A percentile compares a stretch with the other conserved stretches of the same genome.
Conservation (phyloP, 495 filamentous ascomycete genomes). For the Aspergillus haitiensis region DNA sequence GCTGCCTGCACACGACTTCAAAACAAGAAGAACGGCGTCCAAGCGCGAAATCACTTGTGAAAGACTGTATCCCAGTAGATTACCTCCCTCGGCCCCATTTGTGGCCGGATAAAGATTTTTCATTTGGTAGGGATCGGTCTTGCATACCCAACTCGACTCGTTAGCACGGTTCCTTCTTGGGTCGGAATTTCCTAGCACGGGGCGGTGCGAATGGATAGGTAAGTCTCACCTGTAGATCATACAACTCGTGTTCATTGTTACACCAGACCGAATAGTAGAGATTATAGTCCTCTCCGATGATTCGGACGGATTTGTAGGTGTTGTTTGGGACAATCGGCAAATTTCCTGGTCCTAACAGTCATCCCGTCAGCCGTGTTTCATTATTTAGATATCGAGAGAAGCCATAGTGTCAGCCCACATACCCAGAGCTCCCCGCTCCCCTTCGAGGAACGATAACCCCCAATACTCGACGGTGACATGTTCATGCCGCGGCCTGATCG, state of each 20-base stretch:
- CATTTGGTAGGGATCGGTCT: constrained; percentile 54
- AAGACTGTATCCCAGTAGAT: constrained; percentile 3
- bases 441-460: constrained; percentile 47
- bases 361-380: background rate
- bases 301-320: constrained; percentile 56
- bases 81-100: background rate
- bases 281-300: constrained; percentile 48
- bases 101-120: constrained; percentile 45
- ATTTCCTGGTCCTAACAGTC: background rate
- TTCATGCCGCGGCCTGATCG: constrained; percentile 36
- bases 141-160: no score
- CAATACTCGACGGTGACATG: constrained; percentile 60
- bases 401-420: background rate
- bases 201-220: background rate
- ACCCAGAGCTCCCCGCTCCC: constrained; percentile 14
- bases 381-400: background rate
- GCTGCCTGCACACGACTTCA: constrained; percentile 56
- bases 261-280: constrained; percentile 62
- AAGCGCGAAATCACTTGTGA: constrained; percentile 44
- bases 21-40: constrained; percentile 57
- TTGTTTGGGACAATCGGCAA: constrained; percentile 38
- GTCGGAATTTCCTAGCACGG: background rate
- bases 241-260: constrained; percentile 56
- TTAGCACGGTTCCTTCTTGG: no score
- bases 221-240: constrained; percentile 46